These are phyloP conservation scores for Cichorium intybus DNA, from an alignment of 140 eudicot genomes.

Conservation along the genomic window DNA sequence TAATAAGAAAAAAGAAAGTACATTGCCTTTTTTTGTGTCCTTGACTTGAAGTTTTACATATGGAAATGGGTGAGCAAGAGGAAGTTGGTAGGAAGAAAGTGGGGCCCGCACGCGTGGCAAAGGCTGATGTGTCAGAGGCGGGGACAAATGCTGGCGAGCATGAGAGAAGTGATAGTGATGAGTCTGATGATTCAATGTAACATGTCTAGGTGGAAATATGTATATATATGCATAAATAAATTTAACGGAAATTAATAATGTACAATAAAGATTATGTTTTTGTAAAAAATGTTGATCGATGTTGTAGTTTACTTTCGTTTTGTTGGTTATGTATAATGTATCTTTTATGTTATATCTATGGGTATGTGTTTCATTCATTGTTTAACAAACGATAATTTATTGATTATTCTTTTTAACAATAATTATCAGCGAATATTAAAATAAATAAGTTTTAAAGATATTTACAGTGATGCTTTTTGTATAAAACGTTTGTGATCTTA, in stretches of 20 bases:
- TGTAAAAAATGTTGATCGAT: too few relatives aligned
- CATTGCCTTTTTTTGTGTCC: constrained; percentile 17
- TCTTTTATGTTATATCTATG: too few relatives aligned
- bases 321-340: too few relatives aligned
- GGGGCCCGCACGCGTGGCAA: constrained; percentile 44
- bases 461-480: too few relatives aligned
- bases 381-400: too few relatives aligned
- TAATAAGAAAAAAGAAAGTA: background rate
- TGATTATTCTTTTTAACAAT: too few relatives aligned
- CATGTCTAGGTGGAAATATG: background rate
- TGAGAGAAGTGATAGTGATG: constrained; percentile 84
- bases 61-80: constrained; percentile 50
- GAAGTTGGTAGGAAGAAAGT: constrained; percentile 56
- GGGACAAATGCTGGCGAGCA: constrained; percentile 54
- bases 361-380: too few relatives aligned
- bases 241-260: background rate
- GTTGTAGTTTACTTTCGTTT: too few relatives aligned
- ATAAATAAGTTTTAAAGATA: too few relatives aligned
- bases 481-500: too few relatives aligned
- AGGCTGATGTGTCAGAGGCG: constrained; percentile 51
- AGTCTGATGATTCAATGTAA: constrained; percentile 68
- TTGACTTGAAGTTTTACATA: constrained; percentile 51
- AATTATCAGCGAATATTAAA: too few relatives aligned
- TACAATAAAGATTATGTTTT: background rate
- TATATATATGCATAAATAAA: background rate